Percentiles rank a stretch among this genome's conserved stretches.
Evolutionary conservation across 495 filamentous ascomycete genomes (phyloP).

Genomic region (Penicillium cinerascens): DNA sequence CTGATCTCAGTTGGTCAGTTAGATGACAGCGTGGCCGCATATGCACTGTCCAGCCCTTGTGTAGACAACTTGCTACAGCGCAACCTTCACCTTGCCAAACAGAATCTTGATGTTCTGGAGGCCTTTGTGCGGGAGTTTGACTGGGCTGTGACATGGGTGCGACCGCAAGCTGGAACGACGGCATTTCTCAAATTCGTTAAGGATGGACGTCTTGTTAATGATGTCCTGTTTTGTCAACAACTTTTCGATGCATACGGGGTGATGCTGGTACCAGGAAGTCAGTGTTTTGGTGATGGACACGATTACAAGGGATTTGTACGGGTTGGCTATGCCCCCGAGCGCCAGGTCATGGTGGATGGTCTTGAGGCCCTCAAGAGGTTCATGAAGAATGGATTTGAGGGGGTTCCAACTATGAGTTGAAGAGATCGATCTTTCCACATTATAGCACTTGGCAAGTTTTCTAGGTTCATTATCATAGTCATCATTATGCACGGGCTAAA

Average conservation of each 20-base stretch:
- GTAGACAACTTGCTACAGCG: constrained; percentile 61
- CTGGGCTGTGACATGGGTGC: constrained; percentile 61
- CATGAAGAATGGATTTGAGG: no score
- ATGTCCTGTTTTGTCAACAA: constrained; percentile 65
- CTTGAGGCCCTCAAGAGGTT: constrained; percentile 60
- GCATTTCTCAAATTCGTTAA: constrained; percentile 69
- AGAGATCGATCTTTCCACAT: no score
- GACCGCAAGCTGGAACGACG: constrained; percentile 77
- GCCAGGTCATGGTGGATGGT: constrained; percentile 62
- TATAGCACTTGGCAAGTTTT: no score
- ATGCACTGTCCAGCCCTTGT: constrained; percentile 58
- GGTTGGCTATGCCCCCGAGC: constrained; percentile 71
- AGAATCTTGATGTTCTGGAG: constrained; percentile 63
- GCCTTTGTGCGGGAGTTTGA: constrained; percentile 56
- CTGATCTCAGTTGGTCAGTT: constrained; percentile 81
- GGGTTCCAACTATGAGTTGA: no score
- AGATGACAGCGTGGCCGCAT: constrained; percentile 73
- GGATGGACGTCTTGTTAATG: constrained; percentile 60
- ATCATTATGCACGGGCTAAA: no score
- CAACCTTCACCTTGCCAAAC: constrained; percentile 65
- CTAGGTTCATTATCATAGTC: no score
- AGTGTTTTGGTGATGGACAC: constrained; percentile 64
- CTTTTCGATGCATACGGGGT: constrained; percentile 67
- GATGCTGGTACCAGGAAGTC: constrained; percentile 69
- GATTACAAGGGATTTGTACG: constrained; percentile 77